These are phyloP conservation scores for Yamadazyma ubonensis DNA, from an alignment of 805 yeast species.

Conservation along the genomic window DNA sequence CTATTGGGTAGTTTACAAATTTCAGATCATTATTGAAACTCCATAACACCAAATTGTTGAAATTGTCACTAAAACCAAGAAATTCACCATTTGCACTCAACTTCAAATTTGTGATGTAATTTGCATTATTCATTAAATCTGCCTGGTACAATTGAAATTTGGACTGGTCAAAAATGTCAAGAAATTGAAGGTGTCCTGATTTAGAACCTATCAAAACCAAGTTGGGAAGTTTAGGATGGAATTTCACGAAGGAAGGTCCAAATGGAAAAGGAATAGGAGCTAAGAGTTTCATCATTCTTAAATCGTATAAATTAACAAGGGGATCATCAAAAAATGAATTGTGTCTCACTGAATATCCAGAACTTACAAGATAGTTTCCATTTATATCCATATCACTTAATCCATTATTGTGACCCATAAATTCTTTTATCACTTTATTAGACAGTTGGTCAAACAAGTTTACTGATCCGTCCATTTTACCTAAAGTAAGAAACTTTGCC, in stretches of 20 bases:
- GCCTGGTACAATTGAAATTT: constrained; percentile 65
- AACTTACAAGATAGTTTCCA: constrained; percentile 69
- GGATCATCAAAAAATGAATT: constrained; percentile 57
- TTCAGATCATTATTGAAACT: constrained; percentile 37
- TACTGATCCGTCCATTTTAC: constrained; percentile 56
- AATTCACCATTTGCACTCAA: constrained; percentile 74
- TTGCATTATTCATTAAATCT: constrained; percentile 35
- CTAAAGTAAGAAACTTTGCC: constrained; percentile 55
- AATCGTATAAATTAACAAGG: constrained; percentile 77
- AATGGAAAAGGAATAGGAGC: constrained; percentile 86
- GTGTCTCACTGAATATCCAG: constrained; percentile 69
- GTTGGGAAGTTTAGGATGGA: constrained; percentile 85
- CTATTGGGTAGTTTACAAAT: constrained; percentile 37
- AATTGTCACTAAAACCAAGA: constrained; percentile 65
- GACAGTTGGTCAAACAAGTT: constrained; percentile 63
- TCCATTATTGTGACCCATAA: constrained; percentile 59
- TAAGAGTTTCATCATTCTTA: constrained; percentile 65
- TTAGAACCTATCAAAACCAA: constrained; percentile 71
- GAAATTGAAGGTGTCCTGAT: constrained; percentile 79
- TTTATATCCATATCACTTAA: constrained; percentile 63
- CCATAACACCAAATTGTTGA: constrained; percentile 68
- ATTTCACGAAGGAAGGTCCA: constrained; percentile 79
- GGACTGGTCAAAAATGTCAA: constrained; percentile 80
- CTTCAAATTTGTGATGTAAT: constrained; percentile 49
- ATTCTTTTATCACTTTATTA: constrained; percentile 47